Conservation (phyloP, 352 stramenopile genomes). For the Phytophthora pisi region DNA sequence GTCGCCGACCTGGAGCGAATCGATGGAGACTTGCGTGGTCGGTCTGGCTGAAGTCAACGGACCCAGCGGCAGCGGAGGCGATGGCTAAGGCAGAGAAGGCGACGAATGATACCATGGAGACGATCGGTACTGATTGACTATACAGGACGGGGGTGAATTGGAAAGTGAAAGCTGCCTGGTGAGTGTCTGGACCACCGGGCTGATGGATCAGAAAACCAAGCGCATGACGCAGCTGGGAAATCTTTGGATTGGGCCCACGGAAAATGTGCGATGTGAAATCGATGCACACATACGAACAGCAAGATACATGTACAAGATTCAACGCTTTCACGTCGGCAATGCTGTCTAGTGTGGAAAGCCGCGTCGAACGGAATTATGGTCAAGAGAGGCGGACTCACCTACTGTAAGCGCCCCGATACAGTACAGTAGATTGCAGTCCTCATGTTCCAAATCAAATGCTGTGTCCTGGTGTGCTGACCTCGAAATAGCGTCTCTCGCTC, state of each 20-base stretch:
- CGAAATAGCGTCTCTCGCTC: not conserved
- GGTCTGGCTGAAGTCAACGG: constrained; percentile 11
- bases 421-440: not conserved
- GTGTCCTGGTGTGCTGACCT: not conserved
- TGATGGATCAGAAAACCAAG: not conserved
- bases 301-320: too few relatives aligned
- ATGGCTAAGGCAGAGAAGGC: constrained; percentile 11
- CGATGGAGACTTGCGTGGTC: constrained; percentile 16
- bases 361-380: not conserved
- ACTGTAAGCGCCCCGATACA: not conserved
- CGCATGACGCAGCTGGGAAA: not conserved
- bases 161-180: not conserved
- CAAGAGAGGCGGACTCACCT: not conserved
- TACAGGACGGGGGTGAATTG: not conserved
- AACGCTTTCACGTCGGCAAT: not conserved
- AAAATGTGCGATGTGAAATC: not conserved
- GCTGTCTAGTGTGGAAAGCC: not conserved
- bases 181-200: not conserved
- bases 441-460: not conserved
- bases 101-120: constrained; percentile 23
- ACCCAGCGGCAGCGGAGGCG: constrained; percentile 20
- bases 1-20: constrained; percentile 27
- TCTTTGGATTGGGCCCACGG: not conserved
- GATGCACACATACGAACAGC: too few relatives aligned
- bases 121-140: not conserved